phyloP scores from a whole-genome alignment of 2,329 filamentous ascomycete species.

The Aureobasidium sp. region DNA sequence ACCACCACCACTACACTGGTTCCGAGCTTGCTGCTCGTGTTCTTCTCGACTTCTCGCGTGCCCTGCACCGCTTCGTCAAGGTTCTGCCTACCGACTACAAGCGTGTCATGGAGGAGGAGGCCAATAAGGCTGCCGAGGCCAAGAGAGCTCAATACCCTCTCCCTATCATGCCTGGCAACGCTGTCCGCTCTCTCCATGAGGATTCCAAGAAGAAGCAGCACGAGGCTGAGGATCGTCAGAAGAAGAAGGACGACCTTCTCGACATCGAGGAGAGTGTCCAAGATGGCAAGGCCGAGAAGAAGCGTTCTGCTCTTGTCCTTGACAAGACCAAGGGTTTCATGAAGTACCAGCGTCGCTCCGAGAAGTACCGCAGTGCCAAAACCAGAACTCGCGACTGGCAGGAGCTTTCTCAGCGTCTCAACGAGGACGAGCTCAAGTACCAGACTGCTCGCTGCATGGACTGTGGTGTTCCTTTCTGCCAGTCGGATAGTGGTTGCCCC shows the following conservation, averaged over 20 bases:
- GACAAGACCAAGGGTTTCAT: slow-evolving; percentile 98
- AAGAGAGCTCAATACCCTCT: slow-evolving; percentile 79
- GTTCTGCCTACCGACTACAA: slow-evolving; percentile 94
- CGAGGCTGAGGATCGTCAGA: slow-evolving; percentile 53
- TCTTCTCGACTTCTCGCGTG: slow-evolving; percentile 88
- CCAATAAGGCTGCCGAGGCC: slow-evolving; percentile 72
- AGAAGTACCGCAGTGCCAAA: slow-evolving; percentile 83
- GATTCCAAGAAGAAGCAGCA: slow-evolving; percentile 47
- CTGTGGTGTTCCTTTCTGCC: slow-evolving; percentile 96
- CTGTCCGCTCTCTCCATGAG: slow-evolving; percentile 46
- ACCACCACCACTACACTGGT: slow-evolving; percentile 96
- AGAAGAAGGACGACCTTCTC: slow-evolving; percentile 59
- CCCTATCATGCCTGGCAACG: slow-evolving; percentile 62
- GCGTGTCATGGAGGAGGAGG: slow-evolving; percentile 79
- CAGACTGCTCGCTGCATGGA: slow-evolving; percentile 97
- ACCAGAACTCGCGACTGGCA: slow-evolving; percentile 88
- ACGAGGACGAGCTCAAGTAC: slow-evolving; percentile 93
- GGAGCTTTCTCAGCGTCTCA: slow-evolving; percentile 77
- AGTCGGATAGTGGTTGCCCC: slow-evolving; percentile 90
- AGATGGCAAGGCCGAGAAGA: slow-evolving; percentile 78
- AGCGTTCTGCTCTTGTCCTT: slow-evolving; percentile 81
- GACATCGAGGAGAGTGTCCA: slow-evolving; percentile 90
- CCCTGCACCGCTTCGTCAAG: slow-evolving; percentile 85
- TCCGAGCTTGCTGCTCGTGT: slow-evolving; percentile 90
- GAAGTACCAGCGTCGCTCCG: slow-evolving; percentile 86